These are phyloP conservation scores for Pseudodiploospora longispora DNA, from an alignment of 2,329 filamentous ascomycete genomes.

Conservation along the genomic window DNA sequence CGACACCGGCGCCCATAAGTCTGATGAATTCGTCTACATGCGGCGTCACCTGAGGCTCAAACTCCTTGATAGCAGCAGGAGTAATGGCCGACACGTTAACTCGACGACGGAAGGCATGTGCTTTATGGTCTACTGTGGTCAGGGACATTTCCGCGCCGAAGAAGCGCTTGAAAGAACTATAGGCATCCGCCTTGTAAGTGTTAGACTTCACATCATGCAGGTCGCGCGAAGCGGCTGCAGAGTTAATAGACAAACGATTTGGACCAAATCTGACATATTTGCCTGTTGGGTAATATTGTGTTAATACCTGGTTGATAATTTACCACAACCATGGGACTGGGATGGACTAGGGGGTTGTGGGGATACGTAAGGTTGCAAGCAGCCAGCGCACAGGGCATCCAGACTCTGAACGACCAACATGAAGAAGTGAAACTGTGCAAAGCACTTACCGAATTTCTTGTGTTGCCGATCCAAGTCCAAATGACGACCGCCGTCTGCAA, in stretches of 20 bases:
- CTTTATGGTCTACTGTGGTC: constrained; percentile 8
- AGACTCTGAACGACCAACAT: too few species aligned
- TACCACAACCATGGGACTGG: neutral
- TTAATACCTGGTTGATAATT: neutral
- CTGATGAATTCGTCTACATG: constrained; percentile 7
- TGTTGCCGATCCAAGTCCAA: constrained; percentile 7
- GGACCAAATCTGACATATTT: constrained; percentile 9
- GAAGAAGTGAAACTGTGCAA: neutral
- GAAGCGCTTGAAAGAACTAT: constrained; percentile 8
- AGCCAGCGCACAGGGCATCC: too few species aligned
- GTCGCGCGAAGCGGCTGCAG: constrained; percentile 4
- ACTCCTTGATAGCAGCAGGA: constrained; percentile 7
- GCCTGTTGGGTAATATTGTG: neutral
- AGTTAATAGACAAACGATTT: constrained; percentile 9
- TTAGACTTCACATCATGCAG: constrained; percentile 7
- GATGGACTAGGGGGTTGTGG: neutral
- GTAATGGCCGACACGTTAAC: constrained; percentile 9
- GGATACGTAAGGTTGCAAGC: too few species aligned
- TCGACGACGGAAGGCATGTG: constrained; percentile 8
- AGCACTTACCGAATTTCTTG: constrained; percentile 3
- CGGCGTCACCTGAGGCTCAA: constrained; percentile 6
- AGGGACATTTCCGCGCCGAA: constrained; percentile 11
- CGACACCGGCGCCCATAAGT: constrained; percentile 4
- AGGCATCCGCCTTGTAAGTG: constrained; percentile 5
- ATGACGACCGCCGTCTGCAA: constrained; percentile 5